Conservation (phyloP, 1,284 basidiomycete genomes). For the Sporisorium sorghi region DNA sequence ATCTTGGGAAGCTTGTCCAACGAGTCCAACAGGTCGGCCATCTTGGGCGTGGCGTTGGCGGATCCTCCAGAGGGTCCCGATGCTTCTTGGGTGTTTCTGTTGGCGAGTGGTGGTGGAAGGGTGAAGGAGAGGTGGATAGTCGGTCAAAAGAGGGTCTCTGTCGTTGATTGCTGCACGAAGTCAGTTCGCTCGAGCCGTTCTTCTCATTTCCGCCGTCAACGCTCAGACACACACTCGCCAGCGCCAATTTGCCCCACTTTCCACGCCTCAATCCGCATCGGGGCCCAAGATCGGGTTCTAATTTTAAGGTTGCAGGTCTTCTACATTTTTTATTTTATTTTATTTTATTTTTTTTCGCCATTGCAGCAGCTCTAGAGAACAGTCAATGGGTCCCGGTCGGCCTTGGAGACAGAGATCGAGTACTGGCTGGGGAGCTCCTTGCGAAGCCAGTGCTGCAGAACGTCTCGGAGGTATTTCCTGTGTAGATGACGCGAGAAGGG, state of each 20-base stretch:
- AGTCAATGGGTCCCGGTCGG: constrained; percentile 46
- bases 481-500: not conserved
- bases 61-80: not conserved
- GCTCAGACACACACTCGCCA: not conserved
- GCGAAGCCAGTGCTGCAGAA: constrained; percentile 48
- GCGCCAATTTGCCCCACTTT: constrained; percentile 15
- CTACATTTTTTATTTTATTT: not conserved
- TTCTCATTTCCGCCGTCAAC: not conserved
- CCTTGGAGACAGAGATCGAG: constrained; percentile 29
- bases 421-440: constrained; percentile 20
- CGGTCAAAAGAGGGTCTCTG: not conserved
- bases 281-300: not conserved
- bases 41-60: constrained; percentile 10
- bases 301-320: not conserved
- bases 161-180: not conserved
- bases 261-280: constrained; percentile 21
- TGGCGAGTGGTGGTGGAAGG: not conserved
- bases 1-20: constrained; percentile 64
- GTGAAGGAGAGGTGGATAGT: not conserved
- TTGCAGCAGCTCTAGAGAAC: constrained; percentile 30
- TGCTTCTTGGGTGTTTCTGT: not conserved
- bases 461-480: constrained; percentile 54
- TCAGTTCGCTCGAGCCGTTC: not conserved
- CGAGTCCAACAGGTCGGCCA: constrained; percentile 60
- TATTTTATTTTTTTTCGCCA: not conserved